These are phyloP conservation scores for Prunella vulgaris DNA, from an alignment of 257 asterid species.

Conservation along the genomic window DNA sequence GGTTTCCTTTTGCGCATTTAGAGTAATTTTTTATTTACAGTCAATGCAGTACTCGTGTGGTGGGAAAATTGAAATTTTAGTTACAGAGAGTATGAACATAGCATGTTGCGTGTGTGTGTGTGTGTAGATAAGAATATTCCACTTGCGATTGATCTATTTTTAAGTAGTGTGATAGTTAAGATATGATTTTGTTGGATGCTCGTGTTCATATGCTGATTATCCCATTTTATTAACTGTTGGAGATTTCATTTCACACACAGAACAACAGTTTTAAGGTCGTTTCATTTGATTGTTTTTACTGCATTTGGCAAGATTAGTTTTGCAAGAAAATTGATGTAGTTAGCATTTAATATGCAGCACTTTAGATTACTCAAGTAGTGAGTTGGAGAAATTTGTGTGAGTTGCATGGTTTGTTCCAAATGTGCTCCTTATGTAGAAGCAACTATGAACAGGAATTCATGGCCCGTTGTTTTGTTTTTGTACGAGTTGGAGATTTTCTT, in stretches of 20 bases:
- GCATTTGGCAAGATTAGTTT: conserved; percentile 4
- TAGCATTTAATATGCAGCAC: background rate
- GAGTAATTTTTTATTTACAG: background rate
- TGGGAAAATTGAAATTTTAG: background rate
- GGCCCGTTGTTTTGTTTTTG: background rate
- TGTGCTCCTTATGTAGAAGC: conserved; percentile 10
- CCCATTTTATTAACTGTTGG: background rate
- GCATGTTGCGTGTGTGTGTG: background rate
- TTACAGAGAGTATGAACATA: too few species aligned
- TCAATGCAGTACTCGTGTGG: background rate
- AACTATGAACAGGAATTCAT: background rate
- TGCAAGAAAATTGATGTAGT: conserved; percentile 6
- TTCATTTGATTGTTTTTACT: background rate
- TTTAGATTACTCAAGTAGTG: background rate
- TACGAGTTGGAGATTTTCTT: background rate
- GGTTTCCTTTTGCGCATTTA: background rate
- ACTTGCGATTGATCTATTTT: background rate
- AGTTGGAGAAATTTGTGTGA: background rate
- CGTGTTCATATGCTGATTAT: conserved; percentile 18
- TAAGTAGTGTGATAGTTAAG: conserved; percentile 3
- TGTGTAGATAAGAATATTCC: conserved; percentile 9
- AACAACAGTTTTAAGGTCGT: background rate
- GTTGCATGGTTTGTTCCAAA: background rate
- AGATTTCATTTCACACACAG: background rate
- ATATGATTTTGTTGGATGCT: conserved; percentile 5